Base-by-base conservation (phyloP, 805 yeast genomes). In the Ogataea dorogensis region DNA sequence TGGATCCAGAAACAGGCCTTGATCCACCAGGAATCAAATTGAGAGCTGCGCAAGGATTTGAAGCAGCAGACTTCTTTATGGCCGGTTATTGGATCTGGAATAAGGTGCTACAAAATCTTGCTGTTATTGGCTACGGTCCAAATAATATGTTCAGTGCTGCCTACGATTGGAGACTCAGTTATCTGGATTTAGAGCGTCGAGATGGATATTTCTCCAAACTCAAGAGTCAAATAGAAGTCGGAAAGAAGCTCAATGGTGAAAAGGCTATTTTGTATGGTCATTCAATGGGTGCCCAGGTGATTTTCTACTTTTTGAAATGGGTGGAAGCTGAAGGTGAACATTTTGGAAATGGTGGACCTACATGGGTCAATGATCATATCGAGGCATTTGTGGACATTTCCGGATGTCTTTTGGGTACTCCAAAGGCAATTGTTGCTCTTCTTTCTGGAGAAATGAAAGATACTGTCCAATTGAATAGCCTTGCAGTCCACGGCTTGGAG, bases 1-100 rank as follows among this genome's bases (percentile, higher is more conserved):
- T 93, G 24, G 98, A 93, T 59, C 81, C 88, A 0, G 79, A 77
- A 38, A 93, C 98, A 0, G 98, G 98, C 0, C 64, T 93, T 17
- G 98, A 93, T 58, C 98, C 98, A 0, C 82, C 84, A 1, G 75
- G 84, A 35, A 73, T 86, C 49, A 82, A 71, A 49, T 56, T 93
- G 17, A 68, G 98, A 38, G 94, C 98, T 0, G 91, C 96, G 0
- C 95, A 86, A 58, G 98, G 98, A 0, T 86, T 93, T 58, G 97
- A 89, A 51, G 93, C 96, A 1, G 93, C 96, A 0, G 98, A 93
- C 62, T 93, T 87, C 61, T 93, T 93, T 54, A 79, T 93, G 61
- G 86, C 97, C 3, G 98, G 98, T 0, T 93, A 93, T 60, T 93
- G 98, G 98, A 86, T 93, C 52, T 93, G 98, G 98, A 87, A 86